Evolutionary conservation across 2,329 filamentous ascomycete species (phyloP).

Genomic region (Talaromyces pinophilus): DNA sequence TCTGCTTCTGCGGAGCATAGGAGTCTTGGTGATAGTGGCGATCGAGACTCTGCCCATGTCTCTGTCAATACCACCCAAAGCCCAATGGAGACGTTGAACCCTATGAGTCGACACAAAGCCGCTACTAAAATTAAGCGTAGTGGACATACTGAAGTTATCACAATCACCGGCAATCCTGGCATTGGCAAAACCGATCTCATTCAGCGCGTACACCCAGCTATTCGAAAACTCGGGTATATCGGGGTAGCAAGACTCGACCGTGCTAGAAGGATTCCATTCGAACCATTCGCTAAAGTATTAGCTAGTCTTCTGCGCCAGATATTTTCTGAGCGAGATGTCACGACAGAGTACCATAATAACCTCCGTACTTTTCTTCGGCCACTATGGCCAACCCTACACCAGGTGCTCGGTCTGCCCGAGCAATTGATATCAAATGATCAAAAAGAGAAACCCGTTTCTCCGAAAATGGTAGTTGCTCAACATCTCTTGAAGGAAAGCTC

Average conservation of each 20-base stretch:
- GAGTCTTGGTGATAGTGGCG: conserved; percentile 35
- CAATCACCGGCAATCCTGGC: conserved; percentile 58
- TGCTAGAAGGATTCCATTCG: conserved; percentile 60
- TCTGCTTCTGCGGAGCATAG: conserved; percentile 38
- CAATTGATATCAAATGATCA: conserved; percentile 56
- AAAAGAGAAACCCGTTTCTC: conserved; percentile 38
- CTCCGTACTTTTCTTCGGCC: conserved; percentile 58
- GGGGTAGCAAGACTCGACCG: conserved; percentile 62
- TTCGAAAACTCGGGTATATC: conserved; percentile 62
- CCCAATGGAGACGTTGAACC: conserved; percentile 35
- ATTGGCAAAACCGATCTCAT: conserved; percentile 63
- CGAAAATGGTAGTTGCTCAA: conserved; percentile 32
- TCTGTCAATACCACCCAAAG: conserved; percentile 31
- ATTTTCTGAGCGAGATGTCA: conserved; percentile 64
- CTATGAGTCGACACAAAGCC: conserved; percentile 42
- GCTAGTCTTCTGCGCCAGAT: conserved; percentile 64
- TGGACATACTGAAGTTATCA: conserved; percentile 62
- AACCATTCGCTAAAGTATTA: conserved; percentile 62
- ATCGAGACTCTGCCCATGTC: conserved; percentile 40
- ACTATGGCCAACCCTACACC: conserved; percentile 59
- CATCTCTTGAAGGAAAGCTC: conserved; percentile 35
- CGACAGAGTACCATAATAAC: conserved; percentile 61
- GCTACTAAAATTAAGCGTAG: conserved; percentile 53
- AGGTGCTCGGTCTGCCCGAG: conserved; percentile 64
- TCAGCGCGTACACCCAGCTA: conserved; percentile 58